Base-by-base conservation (phyloP, 306 rosid genomes). In the Herpetospermum pedunculosum region DNA sequence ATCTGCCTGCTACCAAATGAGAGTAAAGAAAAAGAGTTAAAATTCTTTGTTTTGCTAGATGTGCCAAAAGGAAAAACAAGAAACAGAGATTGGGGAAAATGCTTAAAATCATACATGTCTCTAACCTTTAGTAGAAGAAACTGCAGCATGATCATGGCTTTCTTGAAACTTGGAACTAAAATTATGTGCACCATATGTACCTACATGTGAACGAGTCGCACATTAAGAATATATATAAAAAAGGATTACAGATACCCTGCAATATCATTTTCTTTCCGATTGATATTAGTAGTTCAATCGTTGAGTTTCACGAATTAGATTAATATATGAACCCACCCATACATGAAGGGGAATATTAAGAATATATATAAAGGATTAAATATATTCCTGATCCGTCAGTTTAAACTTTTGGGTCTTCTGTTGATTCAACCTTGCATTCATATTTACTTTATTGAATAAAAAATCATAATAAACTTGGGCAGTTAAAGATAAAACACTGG, bases 1-100 rank as follows among this genome's bases (percentile, higher is more conserved):
- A 91, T 81, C 96, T 91, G 77, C 95, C 77, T 53, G 84, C 98
- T 89, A 91, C 76, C 82, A 88, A 83, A 83, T 68, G 80, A 75
- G 82, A 70, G 80, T 10, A 44, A 13, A 25, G 63, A 41, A 74
- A 47, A 58, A 40, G 21, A 57, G 77, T 67, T 69, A 70, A 30
- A 76, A 77, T 35, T 35, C 41, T 8, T 32, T 64, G 18, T 4
- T 8, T 32, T 8, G 12, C 12, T 12, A 32, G 28, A 49, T 4
- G 43, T 11, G 16, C 16, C 18, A 37, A 1, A 60, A 6, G 64
- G 8, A 37, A n/a, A 34, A 78, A 44, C 28, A 25, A 3, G 2
- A 62, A 58, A 48, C 18, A 16, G 30, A 53, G 65, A 59, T 43
- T 14, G 60, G 3, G 28, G 75, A 30, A 29, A 41, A 40, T 40